Evolutionary conservation across 2,329 filamentous ascomycete species (phyloP).

Genomic region (Aspergillus felis): DNA sequence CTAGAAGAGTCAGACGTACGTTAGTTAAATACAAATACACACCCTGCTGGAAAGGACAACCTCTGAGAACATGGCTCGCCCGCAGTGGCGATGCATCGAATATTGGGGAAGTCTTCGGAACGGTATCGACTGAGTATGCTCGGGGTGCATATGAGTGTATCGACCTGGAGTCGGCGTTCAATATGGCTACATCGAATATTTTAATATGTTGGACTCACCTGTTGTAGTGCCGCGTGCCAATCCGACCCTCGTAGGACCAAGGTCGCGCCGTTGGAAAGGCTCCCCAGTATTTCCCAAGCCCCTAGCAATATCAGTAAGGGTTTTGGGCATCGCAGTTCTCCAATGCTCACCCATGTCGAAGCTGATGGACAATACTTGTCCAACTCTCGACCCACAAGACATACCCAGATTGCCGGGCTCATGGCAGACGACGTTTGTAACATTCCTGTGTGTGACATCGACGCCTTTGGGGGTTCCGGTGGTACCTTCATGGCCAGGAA

Average conservation of each 20-base stretch:
- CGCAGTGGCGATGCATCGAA: conserved; percentile 5
- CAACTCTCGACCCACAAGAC: conserved; percentile 1
- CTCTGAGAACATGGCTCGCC: conserved; percentile 9
- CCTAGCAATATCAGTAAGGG: background rate
- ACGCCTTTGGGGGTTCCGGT: conserved; percentile 8
- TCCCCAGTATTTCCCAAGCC: conserved; percentile 8
- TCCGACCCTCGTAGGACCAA: conserved; percentile 5
- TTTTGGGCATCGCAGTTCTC: too few species aligned
- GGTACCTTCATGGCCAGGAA: conserved; percentile 1
- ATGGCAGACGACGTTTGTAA: conserved; percentile 9
- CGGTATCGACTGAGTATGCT: conserved; percentile 6
- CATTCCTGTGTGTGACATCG: conserved; percentile 7
- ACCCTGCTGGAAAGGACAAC: background rate
- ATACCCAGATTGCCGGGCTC: conserved; percentile 7
- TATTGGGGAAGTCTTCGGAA: conserved; percentile 6
- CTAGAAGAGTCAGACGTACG: background rate
- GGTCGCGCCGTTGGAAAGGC: conserved; percentile 3
- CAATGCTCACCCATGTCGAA: conserved; percentile 10
- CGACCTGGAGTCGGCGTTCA: background rate
- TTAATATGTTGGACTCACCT: background rate
- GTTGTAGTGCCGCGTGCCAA: conserved; percentile 4
- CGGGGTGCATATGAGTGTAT: conserved; percentile 10
- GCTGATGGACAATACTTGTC: conserved; percentile 8
- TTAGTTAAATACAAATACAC: background rate
- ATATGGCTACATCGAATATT: background rate